Percentiles rank a stretch among this genome's conserved stretches.
These are phyloP conservation scores for Paraurostyla sp. DNA, from an alignment of 73 alveolate genomes.

Conservation along the genomic window DNA sequence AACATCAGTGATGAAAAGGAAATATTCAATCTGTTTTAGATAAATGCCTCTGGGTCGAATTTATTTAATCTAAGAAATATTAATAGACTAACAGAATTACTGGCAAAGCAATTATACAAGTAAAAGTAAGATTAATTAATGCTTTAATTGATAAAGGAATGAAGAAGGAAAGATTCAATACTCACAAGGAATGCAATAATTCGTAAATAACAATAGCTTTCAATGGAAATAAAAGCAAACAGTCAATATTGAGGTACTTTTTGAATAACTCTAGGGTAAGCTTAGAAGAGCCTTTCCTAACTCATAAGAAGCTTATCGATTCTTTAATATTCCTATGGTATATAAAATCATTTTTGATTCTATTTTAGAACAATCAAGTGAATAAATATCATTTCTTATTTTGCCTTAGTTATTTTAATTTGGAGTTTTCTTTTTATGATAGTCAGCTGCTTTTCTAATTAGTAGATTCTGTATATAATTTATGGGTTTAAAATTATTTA, in stretches of 20 bases:
- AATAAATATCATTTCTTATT: not conserved
- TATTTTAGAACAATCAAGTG: not conserved
- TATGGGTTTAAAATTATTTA: not conserved
- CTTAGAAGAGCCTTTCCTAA: conserved; percentile 16
- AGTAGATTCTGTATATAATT: not conserved
- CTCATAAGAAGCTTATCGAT: conserved; percentile 14
- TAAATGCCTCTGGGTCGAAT: not conserved
- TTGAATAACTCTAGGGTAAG: conserved; percentile 28
- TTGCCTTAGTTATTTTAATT: conserved; percentile 28
- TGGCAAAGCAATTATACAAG: not conserved
- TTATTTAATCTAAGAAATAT: not conserved
- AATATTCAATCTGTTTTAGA: not conserved
- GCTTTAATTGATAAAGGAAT: not conserved
- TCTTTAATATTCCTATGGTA: conserved; percentile 10
- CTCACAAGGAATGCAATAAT: conserved; percentile 20
- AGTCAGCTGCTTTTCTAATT: not conserved
- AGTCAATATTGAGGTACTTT: not conserved
- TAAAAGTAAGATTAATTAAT: not conserved
- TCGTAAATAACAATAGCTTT: not conserved
- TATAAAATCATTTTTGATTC: not conserved
- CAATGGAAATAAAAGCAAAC: not conserved
- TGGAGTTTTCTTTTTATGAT: not conserved
- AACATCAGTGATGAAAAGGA: conserved; percentile 37
- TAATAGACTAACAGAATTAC: not conserved
- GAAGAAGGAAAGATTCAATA: conserved; percentile 9